A percentile compares a stretch with the other conserved stretches of the same genome.
Evolutionary conservation across 805 yeast genomes (phyloP).

Genomic region (Scheffersomyces ergatensis): DNA sequence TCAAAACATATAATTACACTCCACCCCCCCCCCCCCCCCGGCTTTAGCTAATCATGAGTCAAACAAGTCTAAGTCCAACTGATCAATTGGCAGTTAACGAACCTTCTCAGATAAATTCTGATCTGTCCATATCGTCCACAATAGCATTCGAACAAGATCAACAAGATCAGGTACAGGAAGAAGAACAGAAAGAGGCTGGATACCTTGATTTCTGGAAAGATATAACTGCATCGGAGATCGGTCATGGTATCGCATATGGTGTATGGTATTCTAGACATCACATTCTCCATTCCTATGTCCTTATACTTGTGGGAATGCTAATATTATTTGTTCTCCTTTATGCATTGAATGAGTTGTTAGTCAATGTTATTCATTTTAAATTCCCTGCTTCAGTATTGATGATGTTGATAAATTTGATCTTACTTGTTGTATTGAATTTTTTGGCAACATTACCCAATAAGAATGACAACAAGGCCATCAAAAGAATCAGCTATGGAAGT

Average conservation of each 20-base stretch:
- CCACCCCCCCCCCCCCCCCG: background rate
- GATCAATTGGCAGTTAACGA: background rate
- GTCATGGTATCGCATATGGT: slow-evolving; percentile 24
- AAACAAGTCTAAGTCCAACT: too few species aligned
- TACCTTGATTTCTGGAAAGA: slow-evolving; percentile 1
- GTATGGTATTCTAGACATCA: slow-evolving; percentile 32
- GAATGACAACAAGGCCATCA: slow-evolving; percentile 8
- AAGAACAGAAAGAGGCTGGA: too few species aligned
- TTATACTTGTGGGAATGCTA: slow-evolving; percentile 49
- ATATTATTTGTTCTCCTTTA: slow-evolving; percentile 46
- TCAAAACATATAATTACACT: too few species aligned
- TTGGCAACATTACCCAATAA: slow-evolving; percentile 10
- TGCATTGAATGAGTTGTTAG: slow-evolving; percentile 50
- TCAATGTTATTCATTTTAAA: slow-evolving; percentile 41
- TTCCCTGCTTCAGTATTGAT: slow-evolving; percentile 74
- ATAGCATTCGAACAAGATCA: background rate
- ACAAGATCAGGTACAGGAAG: background rate
- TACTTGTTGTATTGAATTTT: slow-evolving; percentile 38
- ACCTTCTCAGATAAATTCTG: background rate
- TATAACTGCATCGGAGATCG: slow-evolving; percentile 5
- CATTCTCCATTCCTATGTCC: slow-evolving; percentile 41
- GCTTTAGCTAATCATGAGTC: too few species aligned
- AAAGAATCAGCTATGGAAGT: slow-evolving; percentile 9
- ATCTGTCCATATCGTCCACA: background rate
- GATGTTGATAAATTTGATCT: slow-evolving; percentile 57